Percentiles rank a stretch among this genome's conserved stretches.
Evolutionary conservation across 2,329 filamentous ascomycete genomes (phyloP).

Genomic region (Aspergillus ochraceus): DNA sequence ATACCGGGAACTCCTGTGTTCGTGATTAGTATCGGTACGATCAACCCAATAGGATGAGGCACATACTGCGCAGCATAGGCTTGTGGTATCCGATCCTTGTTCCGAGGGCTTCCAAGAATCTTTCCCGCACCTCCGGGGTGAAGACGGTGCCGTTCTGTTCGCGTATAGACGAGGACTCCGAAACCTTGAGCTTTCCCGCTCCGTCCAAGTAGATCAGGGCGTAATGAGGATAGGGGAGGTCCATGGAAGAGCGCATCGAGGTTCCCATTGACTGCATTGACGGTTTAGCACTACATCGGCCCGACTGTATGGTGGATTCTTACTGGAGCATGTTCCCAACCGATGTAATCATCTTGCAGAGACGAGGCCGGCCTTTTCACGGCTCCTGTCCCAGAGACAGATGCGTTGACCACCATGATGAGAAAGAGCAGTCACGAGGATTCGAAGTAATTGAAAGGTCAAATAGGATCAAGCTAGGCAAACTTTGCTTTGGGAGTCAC

Average conservation of each 20-base stretch:
- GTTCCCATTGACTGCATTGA: slow-evolving; percentile 29
- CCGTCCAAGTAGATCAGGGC: slow-evolving; percentile 39
- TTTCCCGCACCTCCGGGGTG: slow-evolving; percentile 35
- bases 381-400: slow-evolving; percentile 24
- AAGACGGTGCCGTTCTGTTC: slow-evolving; percentile 33
- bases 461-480: not conserved
- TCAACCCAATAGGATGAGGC: not conserved
- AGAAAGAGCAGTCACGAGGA: not conserved
- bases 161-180: slow-evolving; percentile 35
- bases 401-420: slow-evolving; percentile 32
- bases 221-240: slow-evolving; percentile 34
- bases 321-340: slow-evolving; percentile 34
- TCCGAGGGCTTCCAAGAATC: slow-evolving; percentile 36
- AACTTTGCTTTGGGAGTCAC: not conserved
- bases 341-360: slow-evolving; percentile 26
- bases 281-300: not conserved
- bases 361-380: slow-evolving; percentile 33
- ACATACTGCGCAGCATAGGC: slow-evolving; percentile 30
- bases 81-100: slow-evolving; percentile 30
- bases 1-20: slow-evolving; percentile 13
- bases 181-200: slow-evolving; percentile 32
- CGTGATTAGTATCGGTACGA: not conserved
- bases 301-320: slow-evolving; percentile 8
- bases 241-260: slow-evolving; percentile 23
- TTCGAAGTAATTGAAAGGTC: not conserved